Conservation (phyloP, 1,284 basidiomycete genomes). For the Stereum hirsutum region DNA sequence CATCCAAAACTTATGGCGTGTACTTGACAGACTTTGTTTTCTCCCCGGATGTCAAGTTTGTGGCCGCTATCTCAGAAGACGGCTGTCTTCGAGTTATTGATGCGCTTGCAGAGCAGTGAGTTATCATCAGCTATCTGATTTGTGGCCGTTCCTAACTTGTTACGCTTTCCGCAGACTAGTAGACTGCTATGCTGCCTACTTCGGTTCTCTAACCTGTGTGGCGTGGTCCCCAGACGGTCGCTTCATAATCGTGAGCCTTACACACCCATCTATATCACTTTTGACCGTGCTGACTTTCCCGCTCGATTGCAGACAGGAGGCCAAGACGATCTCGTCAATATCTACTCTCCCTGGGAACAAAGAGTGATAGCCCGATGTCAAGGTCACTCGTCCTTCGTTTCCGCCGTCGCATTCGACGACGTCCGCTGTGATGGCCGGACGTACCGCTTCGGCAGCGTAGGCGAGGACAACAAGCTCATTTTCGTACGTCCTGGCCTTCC, state of each 20-base stretch:
- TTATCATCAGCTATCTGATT: not conserved
- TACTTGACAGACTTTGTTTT: slow-evolving; percentile 76
- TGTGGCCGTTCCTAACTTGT: not conserved
- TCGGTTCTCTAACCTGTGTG: slow-evolving; percentile 81
- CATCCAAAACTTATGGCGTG: slow-evolving; percentile 3
- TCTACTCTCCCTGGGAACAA: slow-evolving; percentile 87
- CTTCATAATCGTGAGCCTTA: slow-evolving; percentile 66
- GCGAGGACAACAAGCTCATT: slow-evolving; percentile 90
- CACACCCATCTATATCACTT: not conserved
- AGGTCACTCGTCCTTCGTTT: slow-evolving; percentile 93
- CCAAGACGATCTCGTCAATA: slow-evolving; percentile 91
- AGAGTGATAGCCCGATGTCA: slow-evolving; percentile 94
- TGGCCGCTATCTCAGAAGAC: slow-evolving; percentile 84
- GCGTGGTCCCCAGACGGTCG: slow-evolving; percentile 94
- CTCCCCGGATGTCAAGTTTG: slow-evolving; percentile 81
- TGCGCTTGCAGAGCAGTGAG: slow-evolving; percentile 74
- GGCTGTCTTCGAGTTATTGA: slow-evolving; percentile 85
- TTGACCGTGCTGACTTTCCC: not conserved
- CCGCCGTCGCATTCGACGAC: slow-evolving; percentile 84
- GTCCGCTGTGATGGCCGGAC: slow-evolving; percentile 78
- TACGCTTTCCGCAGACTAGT: slow-evolving; percentile 69
- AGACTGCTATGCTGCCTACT: slow-evolving; percentile 89
- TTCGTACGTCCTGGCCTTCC: slow-evolving; percentile 36
- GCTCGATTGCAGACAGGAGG: slow-evolving; percentile 51
- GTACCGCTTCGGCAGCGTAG: slow-evolving; percentile 88